Conservation (phyloP, 192 early-diverging fungal species). For the Kappamyces sp. region DNA sequence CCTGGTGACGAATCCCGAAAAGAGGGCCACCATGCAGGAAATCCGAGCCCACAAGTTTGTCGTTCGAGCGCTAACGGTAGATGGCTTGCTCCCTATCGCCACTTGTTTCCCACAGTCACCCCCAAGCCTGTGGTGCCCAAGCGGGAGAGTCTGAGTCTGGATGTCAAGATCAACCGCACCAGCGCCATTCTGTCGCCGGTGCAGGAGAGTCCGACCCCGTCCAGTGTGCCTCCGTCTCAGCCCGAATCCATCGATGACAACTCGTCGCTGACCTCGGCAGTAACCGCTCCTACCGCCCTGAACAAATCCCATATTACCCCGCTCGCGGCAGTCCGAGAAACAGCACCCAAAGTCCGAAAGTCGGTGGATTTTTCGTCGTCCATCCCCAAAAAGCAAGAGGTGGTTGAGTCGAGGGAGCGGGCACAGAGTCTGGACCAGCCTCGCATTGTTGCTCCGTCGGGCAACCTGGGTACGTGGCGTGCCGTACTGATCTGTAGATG, state of each 20-base stretch:
- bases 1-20: slow-evolving; percentile 47
- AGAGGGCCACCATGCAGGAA: slow-evolving; percentile 45
- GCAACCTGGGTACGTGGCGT: too few relatives aligned
- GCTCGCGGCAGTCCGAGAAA: background rate
- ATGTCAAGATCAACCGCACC: background rate
- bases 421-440: too few relatives aligned
- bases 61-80: slow-evolving; percentile 7
- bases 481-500: too few relatives aligned
- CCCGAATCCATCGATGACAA: background rate
- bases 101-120: slow-evolving; percentile 20
- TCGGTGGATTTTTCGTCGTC: background rate
- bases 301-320: background rate
- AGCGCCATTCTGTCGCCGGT: background rate
- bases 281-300: too few relatives aligned
- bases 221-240: background rate
- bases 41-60: slow-evolving; percentile 39
- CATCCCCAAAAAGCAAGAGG: background rate
- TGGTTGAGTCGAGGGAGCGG: too few relatives aligned
- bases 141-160: background rate
- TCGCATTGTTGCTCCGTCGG: too few relatives aligned
- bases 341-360: background rate
- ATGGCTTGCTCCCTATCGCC: slow-evolving; percentile 30
- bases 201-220: background rate
- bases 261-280: background rate
- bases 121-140: background rate